Conservation (phyloP, 2,329 filamentous ascomycete species). For the Golovinomyces cichoracearum region DNA sequence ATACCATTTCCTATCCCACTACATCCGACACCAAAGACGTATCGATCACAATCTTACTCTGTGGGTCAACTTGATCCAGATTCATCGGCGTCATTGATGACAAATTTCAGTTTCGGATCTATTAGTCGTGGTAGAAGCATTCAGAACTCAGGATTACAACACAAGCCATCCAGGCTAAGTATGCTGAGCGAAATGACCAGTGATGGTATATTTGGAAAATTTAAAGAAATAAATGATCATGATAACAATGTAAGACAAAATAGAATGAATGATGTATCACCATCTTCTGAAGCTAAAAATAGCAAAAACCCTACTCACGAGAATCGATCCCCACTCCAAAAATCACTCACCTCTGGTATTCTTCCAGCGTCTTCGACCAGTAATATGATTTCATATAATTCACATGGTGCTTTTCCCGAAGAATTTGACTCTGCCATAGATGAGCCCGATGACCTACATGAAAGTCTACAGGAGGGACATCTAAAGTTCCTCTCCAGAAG, state of each 20-base stretch:
- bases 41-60: conserved; percentile 88
- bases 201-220: conserved; percentile 37
- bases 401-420: conserved; percentile 34
- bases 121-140: conserved; percentile 16
- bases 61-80: conserved; percentile 71
- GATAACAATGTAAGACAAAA: conserved; percentile 17
- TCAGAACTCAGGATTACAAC: conserved; percentile 45
- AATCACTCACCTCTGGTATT: conserved; percentile 28
- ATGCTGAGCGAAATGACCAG: conserved; percentile 49
- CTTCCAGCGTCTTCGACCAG: conserved; percentile 32
- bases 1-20: conserved; percentile 72
- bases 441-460: conserved; percentile 37
- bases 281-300: conserved; percentile 30
- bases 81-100: conserved; percentile 9
- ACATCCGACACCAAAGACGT: conserved; percentile 74
- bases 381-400: conserved; percentile 19
- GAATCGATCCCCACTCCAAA: conserved; percentile 34
- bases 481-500: conserved; percentile 12
- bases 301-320: conserved; percentile 39
- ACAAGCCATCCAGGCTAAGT: conserved; percentile 55
- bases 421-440: conserved; percentile 50
- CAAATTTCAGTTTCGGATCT: conserved; percentile 7
- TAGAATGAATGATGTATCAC: conserved; percentile 26
- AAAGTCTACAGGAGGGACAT: conserved; percentile 16
- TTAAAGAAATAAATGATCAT: conserved; percentile 45